Conservation (phyloP, 768 basidiomycete genomes). For the Lactifluus hygrophoroides region DNA sequence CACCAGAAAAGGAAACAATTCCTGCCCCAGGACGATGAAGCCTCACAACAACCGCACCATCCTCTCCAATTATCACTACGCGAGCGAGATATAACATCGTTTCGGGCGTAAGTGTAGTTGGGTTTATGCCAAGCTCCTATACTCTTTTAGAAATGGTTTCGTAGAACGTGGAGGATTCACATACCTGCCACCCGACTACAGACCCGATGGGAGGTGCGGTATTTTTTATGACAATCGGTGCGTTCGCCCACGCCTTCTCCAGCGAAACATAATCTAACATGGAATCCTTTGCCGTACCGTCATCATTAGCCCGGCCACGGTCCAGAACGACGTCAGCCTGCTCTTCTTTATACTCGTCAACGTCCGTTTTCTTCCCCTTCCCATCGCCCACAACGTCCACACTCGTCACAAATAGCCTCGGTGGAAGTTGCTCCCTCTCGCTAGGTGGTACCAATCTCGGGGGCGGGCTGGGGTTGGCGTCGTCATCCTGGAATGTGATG, state of each 20-base stretch:
- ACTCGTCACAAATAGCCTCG: slow-evolving; percentile 61
- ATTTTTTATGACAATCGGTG: slow-evolving; percentile 18
- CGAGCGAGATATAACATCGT: slow-evolving; percentile 40
- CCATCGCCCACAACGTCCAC: slow-evolving; percentile 56
- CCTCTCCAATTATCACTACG: slow-evolving; percentile 26
- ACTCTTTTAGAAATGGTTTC: background rate
- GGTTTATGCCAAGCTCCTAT: slow-evolving; percentile 53
- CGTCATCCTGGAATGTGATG: slow-evolving; percentile 41
- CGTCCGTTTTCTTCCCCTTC: slow-evolving; percentile 29
- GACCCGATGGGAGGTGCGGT: slow-evolving; percentile 19
- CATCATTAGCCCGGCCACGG: slow-evolving; percentile 25
- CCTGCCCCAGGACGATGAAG: slow-evolving; percentile 18
- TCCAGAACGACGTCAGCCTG: slow-evolving; percentile 27
- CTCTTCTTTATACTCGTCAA: slow-evolving; percentile 11
- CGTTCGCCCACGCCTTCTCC: slow-evolving; percentile 24
- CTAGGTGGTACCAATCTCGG: slow-evolving; percentile 55
- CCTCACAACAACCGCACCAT: slow-evolving; percentile 20
- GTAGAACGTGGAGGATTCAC: background rate
- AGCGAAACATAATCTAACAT: slow-evolving; percentile 21
- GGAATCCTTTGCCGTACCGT: background rate
- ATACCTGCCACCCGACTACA: slow-evolving; percentile 31
- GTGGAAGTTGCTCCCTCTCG: slow-evolving; percentile 47
- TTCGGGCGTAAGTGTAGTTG: slow-evolving; percentile 52
- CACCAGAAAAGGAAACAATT: slow-evolving; percentile 7
- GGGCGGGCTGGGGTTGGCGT: slow-evolving; percentile 10